Percentiles rank a stretch among this genome's conserved stretches.
Conservation (phyloP, 2,329 filamentous ascomycete species). For the Ophiosphaerella herpotricha region DNA sequence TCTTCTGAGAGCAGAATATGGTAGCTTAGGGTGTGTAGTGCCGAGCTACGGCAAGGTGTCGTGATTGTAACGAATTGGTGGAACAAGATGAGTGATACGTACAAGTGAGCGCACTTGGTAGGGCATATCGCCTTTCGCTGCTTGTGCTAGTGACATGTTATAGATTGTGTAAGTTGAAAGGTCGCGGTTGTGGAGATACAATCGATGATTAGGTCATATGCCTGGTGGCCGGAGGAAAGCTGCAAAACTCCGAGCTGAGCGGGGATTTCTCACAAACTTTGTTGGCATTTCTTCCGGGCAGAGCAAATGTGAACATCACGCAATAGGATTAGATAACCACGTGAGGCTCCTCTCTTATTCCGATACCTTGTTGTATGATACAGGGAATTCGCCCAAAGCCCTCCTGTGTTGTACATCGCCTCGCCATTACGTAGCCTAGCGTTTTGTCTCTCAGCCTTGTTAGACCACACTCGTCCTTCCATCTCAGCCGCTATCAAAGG, state of each 20-base stretch:
- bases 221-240: constrained; percentile 32
- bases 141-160: constrained; percentile 43
- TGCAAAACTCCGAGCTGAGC: constrained; percentile 34
- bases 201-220: constrained; percentile 41
- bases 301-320: background rate
- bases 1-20: background rate
- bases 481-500: too few species aligned
- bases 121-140: constrained; percentile 42
- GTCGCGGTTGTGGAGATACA: constrained; percentile 36
- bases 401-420: background rate
- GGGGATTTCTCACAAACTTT: constrained; percentile 6
- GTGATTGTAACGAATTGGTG: background rate
- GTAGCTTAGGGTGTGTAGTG: background rate
- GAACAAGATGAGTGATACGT: constrained; percentile 20
- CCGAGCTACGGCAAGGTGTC: background rate
- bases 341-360: too few species aligned
- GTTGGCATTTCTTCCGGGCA: background rate
- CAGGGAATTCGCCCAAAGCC: background rate
- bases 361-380: background rate
- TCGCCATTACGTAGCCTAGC: too few species aligned
- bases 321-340: background rate
- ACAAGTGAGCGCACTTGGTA: constrained; percentile 48
- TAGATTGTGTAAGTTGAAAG: constrained; percentile 9
- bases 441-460: too few species aligned
- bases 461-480: too few species aligned